Base-by-base conservation (phyloP, 2,329 filamentous ascomycete species). In the Ceratocystis cubensis region DNA sequence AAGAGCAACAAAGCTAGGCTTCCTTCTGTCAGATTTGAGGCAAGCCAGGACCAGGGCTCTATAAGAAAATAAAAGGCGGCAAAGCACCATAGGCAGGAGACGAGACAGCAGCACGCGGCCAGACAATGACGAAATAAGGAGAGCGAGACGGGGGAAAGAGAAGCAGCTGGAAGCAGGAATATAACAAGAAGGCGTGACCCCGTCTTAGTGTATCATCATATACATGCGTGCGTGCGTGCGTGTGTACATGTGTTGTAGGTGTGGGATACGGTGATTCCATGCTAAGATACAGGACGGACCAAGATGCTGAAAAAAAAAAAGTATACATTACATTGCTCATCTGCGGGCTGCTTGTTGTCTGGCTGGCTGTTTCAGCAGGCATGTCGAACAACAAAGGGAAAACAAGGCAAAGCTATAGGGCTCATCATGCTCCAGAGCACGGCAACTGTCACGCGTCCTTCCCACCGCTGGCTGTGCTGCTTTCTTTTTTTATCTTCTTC, bases 11-110 rank as follows among this genome's bases (percentile, higher is more conserved):
- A 59, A 37, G 33, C 53, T 59, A 59, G 53, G 17, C 53, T 59
- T 33, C 53, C 53, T 37, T 59, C 53, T 59, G 53, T 59, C 53
- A 37, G 53, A 59, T 59, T n/a, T 59, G 53, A 59, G 53, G 53
- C 53, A 59, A 30, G 53, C 53, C 28, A 59, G 53, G 28, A 59
- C 33, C 25, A 59, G 53, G 53, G 48, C 48, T 53, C 48, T 17
- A 13, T 28, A 6, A 7, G 48, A 15, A 53, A 53, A 53, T 10
- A 25, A 25, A 13, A 53, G 13, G 46, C 46, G 22, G n/a, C n/a
- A 37, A 37, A 37, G 33, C 33, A 37, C 33, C 8, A 13, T 37
- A 37, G 22, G 22, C 22, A 22, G 22, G 22, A 22, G 22, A 22
- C 22, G 22, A 22, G 22, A 37, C 37, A 13, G 33, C 33, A 33